A percentile compares a stretch with the other conserved stretches of the same genome.
These are phyloP conservation scores for Didymella pinodella DNA, from an alignment of 2,329 filamentous ascomycete species.

Conservation along the genomic window DNA sequence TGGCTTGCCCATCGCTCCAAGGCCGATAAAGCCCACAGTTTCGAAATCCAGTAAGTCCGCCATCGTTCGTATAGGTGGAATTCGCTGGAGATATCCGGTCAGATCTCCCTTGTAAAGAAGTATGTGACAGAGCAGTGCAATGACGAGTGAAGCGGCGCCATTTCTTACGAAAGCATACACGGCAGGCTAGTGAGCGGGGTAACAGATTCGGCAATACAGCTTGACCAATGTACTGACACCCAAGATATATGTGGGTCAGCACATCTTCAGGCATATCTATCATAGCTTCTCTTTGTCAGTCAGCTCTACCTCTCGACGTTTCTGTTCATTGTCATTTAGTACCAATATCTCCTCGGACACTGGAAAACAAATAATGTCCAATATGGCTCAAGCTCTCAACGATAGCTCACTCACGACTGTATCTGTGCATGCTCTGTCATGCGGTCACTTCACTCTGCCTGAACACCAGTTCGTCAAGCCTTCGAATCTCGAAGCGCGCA, in stretches of 20 bases:
- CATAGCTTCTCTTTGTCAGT: neutral
- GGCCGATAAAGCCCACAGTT: slow-evolving; percentile 61
- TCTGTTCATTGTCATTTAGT: neutral
- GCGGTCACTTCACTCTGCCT: slow-evolving; percentile 57
- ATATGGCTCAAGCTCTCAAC: neutral
- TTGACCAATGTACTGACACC: neutral
- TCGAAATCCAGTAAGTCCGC: slow-evolving; percentile 30
- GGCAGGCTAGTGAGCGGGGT: slow-evolving; percentile 19
- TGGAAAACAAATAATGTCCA: neutral
- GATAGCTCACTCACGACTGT: slow-evolving; percentile 34
- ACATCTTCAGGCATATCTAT: neutral
- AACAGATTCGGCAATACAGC: slow-evolving; percentile 14
- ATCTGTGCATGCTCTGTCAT: slow-evolving; percentile 50
- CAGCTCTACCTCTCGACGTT: neutral
- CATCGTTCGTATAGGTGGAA: slow-evolving; percentile 27
- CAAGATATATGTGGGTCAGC: neutral
- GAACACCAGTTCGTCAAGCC: slow-evolving; percentile 59
- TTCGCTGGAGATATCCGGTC: neutral
- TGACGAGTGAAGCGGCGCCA: slow-evolving; percentile 1
- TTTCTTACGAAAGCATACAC: slow-evolving; percentile 4
- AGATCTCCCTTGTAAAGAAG: neutral
- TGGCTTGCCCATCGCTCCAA: slow-evolving; percentile 64
- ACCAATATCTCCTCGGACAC: neutral
- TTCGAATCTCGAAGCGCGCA: slow-evolving; percentile 54
- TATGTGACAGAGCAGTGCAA: neutral